Conservation (phyloP, 2,329 filamentous ascomycete genomes). For the Sporothrix variecibatus region DNA sequence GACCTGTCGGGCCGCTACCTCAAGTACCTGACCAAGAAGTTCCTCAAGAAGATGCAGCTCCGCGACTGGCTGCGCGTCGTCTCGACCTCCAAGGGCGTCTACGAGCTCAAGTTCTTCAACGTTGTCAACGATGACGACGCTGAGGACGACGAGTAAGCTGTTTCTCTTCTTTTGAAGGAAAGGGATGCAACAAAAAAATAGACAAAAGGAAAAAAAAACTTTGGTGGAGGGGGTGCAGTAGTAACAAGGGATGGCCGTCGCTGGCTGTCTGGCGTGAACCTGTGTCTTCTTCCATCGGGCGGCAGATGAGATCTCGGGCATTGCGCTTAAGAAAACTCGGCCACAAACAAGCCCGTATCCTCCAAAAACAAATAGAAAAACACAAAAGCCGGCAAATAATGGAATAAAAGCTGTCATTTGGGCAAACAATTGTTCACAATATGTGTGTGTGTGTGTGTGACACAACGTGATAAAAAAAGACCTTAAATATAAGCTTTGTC, state of each 20-base stretch:
- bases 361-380: slow-evolving; percentile 21
- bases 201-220: neutral
- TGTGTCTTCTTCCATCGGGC: neutral
- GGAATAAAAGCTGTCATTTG: slow-evolving; percentile 21
- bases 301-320: neutral
- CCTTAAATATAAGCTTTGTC: neutral
- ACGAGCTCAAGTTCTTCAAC: slow-evolving; percentile 99
- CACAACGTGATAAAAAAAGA: neutral
- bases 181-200: neutral
- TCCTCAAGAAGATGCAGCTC: slow-evolving; percentile 99
- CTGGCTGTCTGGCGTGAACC: neutral
- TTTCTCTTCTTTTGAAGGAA: neutral
- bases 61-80: slow-evolving; percentile 99
- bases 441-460: neutral
- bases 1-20: slow-evolving; percentile 98
- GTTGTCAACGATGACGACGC: slow-evolving; percentile 97
- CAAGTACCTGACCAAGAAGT: slow-evolving; percentile 99
- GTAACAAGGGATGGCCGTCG: neutral
- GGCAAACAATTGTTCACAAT: neutral
- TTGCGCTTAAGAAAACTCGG: neutral
- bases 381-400: slow-evolving; percentile 18
- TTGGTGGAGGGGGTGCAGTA: neutral
- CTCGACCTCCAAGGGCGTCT: slow-evolving; percentile 95
- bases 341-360: neutral
- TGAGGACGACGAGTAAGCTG: slow-evolving; percentile 91